phyloP scores from a whole-genome alignment of 2,329 filamentous ascomycete genomes.

The Magnaporthales sp. region DNA sequence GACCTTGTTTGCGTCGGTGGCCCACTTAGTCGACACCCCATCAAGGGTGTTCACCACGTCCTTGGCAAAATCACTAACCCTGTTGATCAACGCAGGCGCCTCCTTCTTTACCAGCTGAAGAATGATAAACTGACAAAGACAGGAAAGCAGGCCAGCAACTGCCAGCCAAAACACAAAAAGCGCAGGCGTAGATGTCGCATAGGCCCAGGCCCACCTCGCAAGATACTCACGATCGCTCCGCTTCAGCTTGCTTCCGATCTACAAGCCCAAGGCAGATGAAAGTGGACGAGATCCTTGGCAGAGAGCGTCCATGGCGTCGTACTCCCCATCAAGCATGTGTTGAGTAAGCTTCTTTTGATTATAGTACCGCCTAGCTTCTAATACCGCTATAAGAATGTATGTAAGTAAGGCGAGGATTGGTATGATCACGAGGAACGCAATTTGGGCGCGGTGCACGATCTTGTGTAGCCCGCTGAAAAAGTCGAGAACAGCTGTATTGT shows the following conservation, averaged over 20 bases:
- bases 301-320: constrained; percentile 78
- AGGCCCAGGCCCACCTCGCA: constrained; percentile 75
- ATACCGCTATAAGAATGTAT: constrained; percentile 70
- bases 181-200: constrained; percentile 78
- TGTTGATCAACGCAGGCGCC: constrained; percentile 62
- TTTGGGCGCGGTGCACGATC: constrained; percentile 59
- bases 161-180: no score
- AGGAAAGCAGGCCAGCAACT: no score
- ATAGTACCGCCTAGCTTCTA: no score
- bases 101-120: constrained; percentile 64
- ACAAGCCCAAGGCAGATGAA: constrained; percentile 46
- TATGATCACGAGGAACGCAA: constrained; percentile 67
- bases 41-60: constrained; percentile 66
- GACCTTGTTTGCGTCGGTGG: constrained; percentile 66
- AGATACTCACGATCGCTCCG: constrained; percentile 57
- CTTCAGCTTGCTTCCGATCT: constrained; percentile 2
- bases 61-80: constrained; percentile 76
- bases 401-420: constrained; percentile 61
- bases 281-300: no score
- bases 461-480: constrained; percentile 72
- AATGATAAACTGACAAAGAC: constrained; percentile 69
- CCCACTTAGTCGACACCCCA: constrained; percentile 68
- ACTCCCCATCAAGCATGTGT: constrained; percentile 52
- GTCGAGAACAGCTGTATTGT: constrained; percentile 69
- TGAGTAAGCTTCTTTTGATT: constrained; percentile 63